Evolutionary conservation across 2,329 filamentous ascomycete species (phyloP).

Genomic region (Akanthomyces dipterigenus): DNA sequence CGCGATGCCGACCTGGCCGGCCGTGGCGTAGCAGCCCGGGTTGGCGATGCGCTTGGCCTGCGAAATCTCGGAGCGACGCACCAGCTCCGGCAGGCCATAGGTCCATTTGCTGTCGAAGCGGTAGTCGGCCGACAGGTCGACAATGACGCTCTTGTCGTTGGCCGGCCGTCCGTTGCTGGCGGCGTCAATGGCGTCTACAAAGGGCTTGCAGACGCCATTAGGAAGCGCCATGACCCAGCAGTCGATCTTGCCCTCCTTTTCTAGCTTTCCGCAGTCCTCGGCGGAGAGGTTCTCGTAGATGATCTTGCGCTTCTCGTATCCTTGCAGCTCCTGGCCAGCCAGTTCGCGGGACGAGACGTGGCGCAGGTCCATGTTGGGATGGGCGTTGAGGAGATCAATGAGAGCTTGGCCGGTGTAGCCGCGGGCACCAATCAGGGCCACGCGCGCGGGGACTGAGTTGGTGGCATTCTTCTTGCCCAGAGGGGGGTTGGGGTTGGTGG

Average conservation of each 20-base stretch:
- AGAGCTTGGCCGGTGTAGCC: conserved; percentile 92
- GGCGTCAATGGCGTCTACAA: conserved; percentile 73
- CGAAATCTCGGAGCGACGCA: conserved; percentile 68
- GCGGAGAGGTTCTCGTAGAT: conserved; percentile 85
- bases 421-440: conserved; percentile 84
- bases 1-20: conserved; percentile 81
- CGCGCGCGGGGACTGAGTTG: conserved; percentile 68
- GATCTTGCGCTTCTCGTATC: conserved; percentile 86
- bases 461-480: conserved; percentile 83
- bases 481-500: conserved; percentile 67
- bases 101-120: conserved; percentile 82
- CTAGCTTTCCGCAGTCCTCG: conserved; percentile 81
- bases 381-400: conserved; percentile 77
- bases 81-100: conserved; percentile 84
- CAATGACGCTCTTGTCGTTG: conserved; percentile 62
- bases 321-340: conserved; percentile 76
- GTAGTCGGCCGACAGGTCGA: conserved; percentile 94
- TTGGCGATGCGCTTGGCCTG: conserved; percentile 82
- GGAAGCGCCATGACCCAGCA: conserved; percentile 98
- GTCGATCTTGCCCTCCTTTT: conserved; percentile 78
- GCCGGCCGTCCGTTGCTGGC: background rate
- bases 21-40: conserved; percentile 93
- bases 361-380: conserved; percentile 82
- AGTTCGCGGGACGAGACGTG: conserved; percentile 94
- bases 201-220: conserved; percentile 92